phyloP scores from a whole-genome alignment of 2,329 filamentous ascomycete genomes.

The Pezicula radicicola region DNA sequence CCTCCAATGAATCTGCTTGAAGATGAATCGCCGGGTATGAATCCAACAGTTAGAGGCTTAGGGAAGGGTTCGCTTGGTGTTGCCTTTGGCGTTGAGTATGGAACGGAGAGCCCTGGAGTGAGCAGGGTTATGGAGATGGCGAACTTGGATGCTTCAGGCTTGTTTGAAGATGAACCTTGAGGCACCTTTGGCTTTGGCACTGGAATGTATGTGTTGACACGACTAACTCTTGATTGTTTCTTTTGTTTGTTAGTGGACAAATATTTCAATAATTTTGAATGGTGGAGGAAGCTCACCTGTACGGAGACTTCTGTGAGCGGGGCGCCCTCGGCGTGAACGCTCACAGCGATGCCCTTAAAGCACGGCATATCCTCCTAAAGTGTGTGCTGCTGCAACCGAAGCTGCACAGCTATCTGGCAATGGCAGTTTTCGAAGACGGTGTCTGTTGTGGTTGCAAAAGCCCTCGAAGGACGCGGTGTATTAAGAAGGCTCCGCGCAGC shows the following conservation, averaged over 20 bases:
- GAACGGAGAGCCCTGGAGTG: constrained; percentile 82
- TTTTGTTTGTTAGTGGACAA: constrained; percentile 40
- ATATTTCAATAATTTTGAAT: no score
- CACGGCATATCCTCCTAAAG: constrained; percentile 66
- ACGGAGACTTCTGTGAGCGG: constrained; percentile 92
- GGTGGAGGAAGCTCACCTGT: constrained; percentile 1
- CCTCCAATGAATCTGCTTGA: constrained; percentile 49
- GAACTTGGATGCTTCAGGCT: constrained; percentile 91
- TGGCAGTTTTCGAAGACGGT: constrained; percentile 3
- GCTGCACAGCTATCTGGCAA: constrained; percentile 14
- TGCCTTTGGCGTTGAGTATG: constrained; percentile 86
- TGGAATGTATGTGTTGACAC: constrained; percentile 96
- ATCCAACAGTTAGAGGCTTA: constrained; percentile 76
- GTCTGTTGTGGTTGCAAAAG: not conserved
- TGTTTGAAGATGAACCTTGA: constrained; percentile 57
- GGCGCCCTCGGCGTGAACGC: constrained; percentile 79
- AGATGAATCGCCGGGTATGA: constrained; percentile 52
- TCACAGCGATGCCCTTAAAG: constrained; percentile 98
- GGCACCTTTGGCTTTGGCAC: constrained; percentile 84
- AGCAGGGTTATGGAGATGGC: constrained; percentile 97
- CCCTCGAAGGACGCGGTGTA: not conserved
- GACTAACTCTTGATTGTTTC: constrained; percentile 84
- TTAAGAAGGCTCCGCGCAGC: not conserved
- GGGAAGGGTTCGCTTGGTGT: constrained; percentile 75
- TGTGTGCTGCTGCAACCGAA: constrained; percentile 17